phyloP scores from a whole-genome alignment of 2,329 filamentous ascomycete genomes.

The Rachicladosporium sp. region DNA sequence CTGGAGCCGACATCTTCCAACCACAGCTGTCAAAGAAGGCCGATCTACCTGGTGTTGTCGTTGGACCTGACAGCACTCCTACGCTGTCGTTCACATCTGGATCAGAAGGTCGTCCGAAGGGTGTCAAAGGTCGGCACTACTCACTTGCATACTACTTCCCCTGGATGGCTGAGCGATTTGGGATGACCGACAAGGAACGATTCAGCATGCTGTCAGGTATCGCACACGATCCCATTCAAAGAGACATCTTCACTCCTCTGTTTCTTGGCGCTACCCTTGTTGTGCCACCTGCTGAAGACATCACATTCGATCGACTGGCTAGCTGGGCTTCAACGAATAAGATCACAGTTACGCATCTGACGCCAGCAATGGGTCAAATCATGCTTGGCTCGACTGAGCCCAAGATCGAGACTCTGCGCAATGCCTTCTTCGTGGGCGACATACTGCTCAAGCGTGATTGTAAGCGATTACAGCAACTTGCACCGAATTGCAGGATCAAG shows the following conservation, averaged over 20 bases:
- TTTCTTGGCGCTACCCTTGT: conserved; percentile 73
- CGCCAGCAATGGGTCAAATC: conserved; percentile 93
- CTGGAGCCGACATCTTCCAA: conserved; percentile 52
- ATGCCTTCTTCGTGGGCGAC: conserved; percentile 86
- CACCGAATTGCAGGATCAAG: conserved; percentile 60
- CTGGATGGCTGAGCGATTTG: conserved; percentile 84
- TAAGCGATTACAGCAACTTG: conserved; percentile 60
- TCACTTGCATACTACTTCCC: conserved; percentile 75
- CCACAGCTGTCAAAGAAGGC: conserved; percentile 39
- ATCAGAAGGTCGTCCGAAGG: conserved; percentile 68
- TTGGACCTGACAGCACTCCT: conserved; percentile 75
- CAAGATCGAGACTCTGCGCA: conserved; percentile 43
- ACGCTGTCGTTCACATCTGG: conserved; percentile 55
- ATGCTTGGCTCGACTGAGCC: conserved; percentile 76
- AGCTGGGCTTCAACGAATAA: conserved; percentile 75
- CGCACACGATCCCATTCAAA: conserved; percentile 53
- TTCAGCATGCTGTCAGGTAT: conserved; percentile 83
- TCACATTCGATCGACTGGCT: conserved; percentile 70
- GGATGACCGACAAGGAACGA: conserved; percentile 55
- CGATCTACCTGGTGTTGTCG: conserved; percentile 55
- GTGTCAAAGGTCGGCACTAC: conserved; percentile 78
- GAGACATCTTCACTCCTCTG: conserved; percentile 80
- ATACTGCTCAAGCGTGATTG: conserved; percentile 78
- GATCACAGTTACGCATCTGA: conserved; percentile 75
- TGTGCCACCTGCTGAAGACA: conserved; percentile 69